Evolutionary conservation across 2,329 filamentous ascomycete species (phyloP).

Genomic region (Aureobasidium sp.): DNA sequence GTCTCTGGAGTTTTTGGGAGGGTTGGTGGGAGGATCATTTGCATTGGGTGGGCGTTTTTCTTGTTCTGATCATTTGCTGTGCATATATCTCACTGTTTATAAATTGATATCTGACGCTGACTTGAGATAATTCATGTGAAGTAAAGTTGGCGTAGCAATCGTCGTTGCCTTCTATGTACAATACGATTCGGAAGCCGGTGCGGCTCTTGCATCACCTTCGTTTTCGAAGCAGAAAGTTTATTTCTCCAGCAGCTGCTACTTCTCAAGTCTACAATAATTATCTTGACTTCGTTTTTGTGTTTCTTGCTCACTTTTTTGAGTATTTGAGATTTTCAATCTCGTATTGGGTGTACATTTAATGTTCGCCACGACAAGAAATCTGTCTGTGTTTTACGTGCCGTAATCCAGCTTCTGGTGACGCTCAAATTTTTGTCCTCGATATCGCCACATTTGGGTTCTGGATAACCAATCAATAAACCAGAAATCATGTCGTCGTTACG

Average conservation of each 20-base stretch:
- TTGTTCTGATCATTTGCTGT: neutral
- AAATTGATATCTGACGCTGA: neutral
- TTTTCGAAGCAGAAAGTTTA: neutral
- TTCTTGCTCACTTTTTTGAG: neutral
- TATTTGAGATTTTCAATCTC: too few species aligned
- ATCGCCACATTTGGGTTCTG: neutral
- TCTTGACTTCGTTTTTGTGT: neutral
- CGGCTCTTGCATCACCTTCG: neutral
- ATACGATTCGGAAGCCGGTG: neutral
- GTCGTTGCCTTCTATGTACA: neutral
- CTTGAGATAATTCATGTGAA: neutral
- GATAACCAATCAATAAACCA: neutral
- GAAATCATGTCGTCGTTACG: neutral
- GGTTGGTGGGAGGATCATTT: neutral
- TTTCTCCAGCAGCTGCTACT: neutral
- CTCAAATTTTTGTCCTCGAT: neutral
- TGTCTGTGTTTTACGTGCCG: neutral
- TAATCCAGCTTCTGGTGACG: neutral
- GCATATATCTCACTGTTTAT: neutral
- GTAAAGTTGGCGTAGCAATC: neutral
- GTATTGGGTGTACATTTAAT: neutral
- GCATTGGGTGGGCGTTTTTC: conserved; percentile 3
- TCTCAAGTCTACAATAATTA: neutral
- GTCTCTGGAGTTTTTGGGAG: neutral
- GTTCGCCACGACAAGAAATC: neutral